phyloP scores from a whole-genome alignment of 225 moss, liverwort and hornwort species.

The Polytrichum formosum region DNA sequence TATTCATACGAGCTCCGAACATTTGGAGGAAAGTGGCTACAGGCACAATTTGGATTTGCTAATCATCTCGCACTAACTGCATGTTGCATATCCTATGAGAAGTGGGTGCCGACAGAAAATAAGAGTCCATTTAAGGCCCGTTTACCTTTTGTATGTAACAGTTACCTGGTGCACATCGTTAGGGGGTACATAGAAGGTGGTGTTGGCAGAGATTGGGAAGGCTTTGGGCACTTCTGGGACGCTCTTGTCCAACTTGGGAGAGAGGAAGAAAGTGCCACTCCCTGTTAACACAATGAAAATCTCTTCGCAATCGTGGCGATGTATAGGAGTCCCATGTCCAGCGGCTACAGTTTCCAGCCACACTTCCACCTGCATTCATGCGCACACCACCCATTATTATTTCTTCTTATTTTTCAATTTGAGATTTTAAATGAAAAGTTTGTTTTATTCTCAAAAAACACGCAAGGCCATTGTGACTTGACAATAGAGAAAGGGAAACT shows the following conservation, averaged over 20 bases:
- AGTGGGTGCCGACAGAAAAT: no score
- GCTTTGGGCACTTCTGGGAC: slow-evolving; percentile 44
- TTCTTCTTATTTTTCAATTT: no score
- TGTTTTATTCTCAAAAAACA: no score
- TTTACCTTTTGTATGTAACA: no score
- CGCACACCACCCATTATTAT: background rate
- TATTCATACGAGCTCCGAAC: no score
- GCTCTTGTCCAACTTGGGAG: slow-evolving; percentile 21
- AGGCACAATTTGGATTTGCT: no score
- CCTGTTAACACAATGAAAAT: slow-evolving; percentile 41
- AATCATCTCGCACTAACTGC: no score
- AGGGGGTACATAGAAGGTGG: slow-evolving; percentile 43
- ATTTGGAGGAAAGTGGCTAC: no score
- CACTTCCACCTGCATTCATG: slow-evolving; percentile 43
- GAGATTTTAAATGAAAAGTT: background rate
- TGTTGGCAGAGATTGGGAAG: slow-evolving; percentile 27
- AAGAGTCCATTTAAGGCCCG: no score
- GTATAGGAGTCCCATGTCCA: slow-evolving; percentile 50
- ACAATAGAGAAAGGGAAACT: no score
- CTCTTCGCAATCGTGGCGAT: slow-evolving; percentile 66
- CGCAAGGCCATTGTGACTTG: no score
- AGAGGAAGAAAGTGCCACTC: slow-evolving; percentile 41
- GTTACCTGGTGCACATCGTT: slow-evolving; percentile 62
- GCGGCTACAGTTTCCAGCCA: slow-evolving; percentile 57
- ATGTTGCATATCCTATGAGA: no score